These are phyloP conservation scores for Calonectria henricotiae DNA, from an alignment of 2,329 filamentous ascomycete genomes.

Conservation along the genomic window DNA sequence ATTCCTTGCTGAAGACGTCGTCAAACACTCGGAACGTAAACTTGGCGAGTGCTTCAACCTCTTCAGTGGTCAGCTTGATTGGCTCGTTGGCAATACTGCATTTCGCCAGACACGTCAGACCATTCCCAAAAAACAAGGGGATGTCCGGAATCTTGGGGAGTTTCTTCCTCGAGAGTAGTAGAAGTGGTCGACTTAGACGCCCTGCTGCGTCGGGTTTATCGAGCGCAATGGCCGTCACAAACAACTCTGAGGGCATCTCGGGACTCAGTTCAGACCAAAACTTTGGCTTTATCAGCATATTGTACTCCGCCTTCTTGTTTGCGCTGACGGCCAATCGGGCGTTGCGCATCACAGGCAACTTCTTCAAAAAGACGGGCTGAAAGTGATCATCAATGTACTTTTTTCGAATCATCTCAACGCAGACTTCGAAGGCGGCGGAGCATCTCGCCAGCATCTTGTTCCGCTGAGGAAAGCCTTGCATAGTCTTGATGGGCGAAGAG, in stretches of 20 bases:
- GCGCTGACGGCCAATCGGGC: conserved; percentile 86
- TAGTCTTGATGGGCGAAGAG: conserved; percentile 79
- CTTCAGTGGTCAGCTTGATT: conserved; percentile 62
- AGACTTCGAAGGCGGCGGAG: conserved; percentile 90
- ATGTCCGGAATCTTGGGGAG: conserved; percentile 80
- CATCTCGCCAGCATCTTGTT: conserved; percentile 88
- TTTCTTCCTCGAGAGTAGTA: conserved; percentile 78
- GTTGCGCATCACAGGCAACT: conserved; percentile 87
- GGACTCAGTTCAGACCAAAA: conserved; percentile 74
- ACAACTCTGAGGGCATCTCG: conserved; percentile 68
- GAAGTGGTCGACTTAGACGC: conserved; percentile 74
- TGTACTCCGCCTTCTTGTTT: conserved; percentile 82
- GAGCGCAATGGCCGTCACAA: conserved; percentile 75
- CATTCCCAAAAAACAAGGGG: conserved; percentile 80
- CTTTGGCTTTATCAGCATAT: conserved; percentile 84
- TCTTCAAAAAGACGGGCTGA: conserved; percentile 80
- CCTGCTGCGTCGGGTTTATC: conserved; percentile 70
- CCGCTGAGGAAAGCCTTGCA: conserved; percentile 74
- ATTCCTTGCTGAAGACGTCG: conserved; percentile 92
- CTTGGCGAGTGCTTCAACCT: conserved; percentile 72
- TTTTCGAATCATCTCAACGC: conserved; percentile 77
- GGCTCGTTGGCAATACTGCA: conserved; percentile 63
- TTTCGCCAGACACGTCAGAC: conserved; percentile 72
- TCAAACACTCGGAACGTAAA: conserved; percentile 86
- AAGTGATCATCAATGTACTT: conserved; percentile 82